These are phyloP conservation scores for Grigorovia jiainica DNA, from an alignment of 805 yeast genomes.

Conservation along the genomic window DNA sequence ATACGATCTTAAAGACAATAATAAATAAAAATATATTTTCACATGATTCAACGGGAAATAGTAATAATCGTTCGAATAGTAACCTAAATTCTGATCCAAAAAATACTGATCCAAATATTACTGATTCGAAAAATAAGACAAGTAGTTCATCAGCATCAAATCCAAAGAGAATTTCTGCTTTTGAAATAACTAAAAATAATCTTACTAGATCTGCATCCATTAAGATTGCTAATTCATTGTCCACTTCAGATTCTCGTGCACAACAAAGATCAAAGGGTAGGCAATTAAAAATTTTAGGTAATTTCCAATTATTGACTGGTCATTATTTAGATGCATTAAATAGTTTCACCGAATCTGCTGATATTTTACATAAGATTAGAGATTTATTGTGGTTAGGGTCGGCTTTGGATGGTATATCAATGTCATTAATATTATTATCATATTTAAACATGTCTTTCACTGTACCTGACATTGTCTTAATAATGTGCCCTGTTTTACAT, in stretches of 20 bases:
- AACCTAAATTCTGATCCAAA: not conserved
- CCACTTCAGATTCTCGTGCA: slow-evolving; percentile 27
- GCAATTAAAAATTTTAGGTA: slow-evolving; percentile 64
- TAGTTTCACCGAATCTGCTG: slow-evolving; percentile 66
- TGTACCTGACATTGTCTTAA: slow-evolving; percentile 25
- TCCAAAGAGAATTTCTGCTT: slow-evolving; percentile 14
- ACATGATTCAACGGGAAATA: not conserved
- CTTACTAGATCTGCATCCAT: slow-evolving; percentile 27
- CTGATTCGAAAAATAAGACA: not conserved
- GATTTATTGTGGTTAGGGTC: slow-evolving; percentile 87
- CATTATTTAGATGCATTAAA: slow-evolving; percentile 59
- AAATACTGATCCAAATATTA: not conserved
- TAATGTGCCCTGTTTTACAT: slow-evolving; percentile 28
- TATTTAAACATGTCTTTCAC: slow-evolving; percentile 33
- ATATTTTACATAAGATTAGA: slow-evolving; percentile 45
- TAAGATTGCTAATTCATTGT: slow-evolving; percentile 26
- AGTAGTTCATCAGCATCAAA: slow-evolving; percentile 6
- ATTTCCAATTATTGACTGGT: slow-evolving; percentile 74
- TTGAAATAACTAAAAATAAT: slow-evolving; percentile 29
- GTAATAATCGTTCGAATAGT: not conserved
- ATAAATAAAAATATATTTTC: slow-evolving; percentile 21
- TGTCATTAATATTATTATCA: slow-evolving; percentile 52
- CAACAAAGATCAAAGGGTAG: slow-evolving; percentile 56
- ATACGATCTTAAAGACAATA: slow-evolving; percentile 32
- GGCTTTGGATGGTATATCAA: slow-evolving; percentile 72